phyloP scores from a whole-genome alignment of 2,329 filamentous ascomycete species.

The Chlorencoelia australis region DNA sequence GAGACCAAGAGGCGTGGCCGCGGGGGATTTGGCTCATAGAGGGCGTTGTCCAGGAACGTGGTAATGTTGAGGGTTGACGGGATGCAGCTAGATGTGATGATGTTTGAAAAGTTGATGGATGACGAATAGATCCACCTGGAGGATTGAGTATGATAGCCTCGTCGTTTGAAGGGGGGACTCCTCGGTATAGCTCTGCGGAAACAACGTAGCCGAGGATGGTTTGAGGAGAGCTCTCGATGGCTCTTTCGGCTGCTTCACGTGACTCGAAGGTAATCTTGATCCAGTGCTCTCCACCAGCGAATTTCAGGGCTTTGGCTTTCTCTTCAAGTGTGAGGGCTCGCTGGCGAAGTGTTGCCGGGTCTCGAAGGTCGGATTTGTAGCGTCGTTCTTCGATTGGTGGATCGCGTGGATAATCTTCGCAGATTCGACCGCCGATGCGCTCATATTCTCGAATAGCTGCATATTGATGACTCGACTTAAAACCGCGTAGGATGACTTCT shows the following conservation, averaged over 20 bases:
- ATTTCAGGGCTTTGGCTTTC: conserved; percentile 68
- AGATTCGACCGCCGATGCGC: conserved; percentile 72
- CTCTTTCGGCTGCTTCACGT: conserved; percentile 58
- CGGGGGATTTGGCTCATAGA: conserved; percentile 21
- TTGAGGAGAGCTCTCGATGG: conserved; percentile 61
- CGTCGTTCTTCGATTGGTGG: conserved; percentile 61
- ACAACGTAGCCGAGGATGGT: conserved; percentile 60
- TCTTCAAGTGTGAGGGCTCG: conserved; percentile 60
- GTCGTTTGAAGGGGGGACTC: conserved; percentile 53
- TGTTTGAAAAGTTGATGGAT: conserved; percentile 8
- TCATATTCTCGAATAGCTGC: conserved; percentile 86
- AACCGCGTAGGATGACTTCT: conserved; percentile 81
- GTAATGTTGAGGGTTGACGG: conserved; percentile 14
- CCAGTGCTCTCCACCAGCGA: conserved; percentile 82
- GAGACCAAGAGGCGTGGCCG: conserved; percentile 21
- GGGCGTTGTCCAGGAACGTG: conserved; percentile 21
- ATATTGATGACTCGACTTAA: conserved; percentile 61
- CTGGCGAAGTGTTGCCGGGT: conserved; percentile 58
- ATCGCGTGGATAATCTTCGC: conserved; percentile 85
- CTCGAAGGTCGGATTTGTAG: conserved; percentile 65
- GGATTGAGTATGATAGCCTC: conserved; percentile 44
- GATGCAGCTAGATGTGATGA: no score
- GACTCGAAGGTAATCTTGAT: conserved; percentile 79
- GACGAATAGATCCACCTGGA: conserved; percentile 7
- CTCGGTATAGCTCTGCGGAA: conserved; percentile 60